Conservation (phyloP, 371 early-diverging fungal genomes). For the Lichtheimia hyalospora region DNA sequence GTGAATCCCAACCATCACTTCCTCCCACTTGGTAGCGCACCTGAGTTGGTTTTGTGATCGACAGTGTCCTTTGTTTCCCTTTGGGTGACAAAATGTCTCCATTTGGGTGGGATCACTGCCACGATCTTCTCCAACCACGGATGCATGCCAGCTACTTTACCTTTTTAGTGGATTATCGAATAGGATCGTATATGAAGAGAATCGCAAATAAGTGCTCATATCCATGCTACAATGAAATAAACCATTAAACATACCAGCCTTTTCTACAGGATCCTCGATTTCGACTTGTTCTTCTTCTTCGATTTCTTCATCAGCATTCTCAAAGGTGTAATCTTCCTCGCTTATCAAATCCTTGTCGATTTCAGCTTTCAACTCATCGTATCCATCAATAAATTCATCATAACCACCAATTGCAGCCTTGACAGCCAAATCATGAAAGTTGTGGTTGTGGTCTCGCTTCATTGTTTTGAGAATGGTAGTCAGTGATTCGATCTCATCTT, state of each 20-base stretch:
- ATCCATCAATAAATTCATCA: conserved; percentile 54
- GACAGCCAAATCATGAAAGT: conserved; percentile 79
- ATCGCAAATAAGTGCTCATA: too few species aligned
- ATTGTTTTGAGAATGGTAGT: conserved; percentile 54
- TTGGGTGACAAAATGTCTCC: conserved; percentile 8
- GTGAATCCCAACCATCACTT: too few species aligned
- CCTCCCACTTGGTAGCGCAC: background rate
- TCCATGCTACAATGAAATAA: too few species aligned
- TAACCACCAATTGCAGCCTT: conserved; percentile 62
- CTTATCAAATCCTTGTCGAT: conserved; percentile 28
- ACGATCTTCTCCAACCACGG: conserved; percentile 7
- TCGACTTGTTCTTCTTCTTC: conserved; percentile 18
- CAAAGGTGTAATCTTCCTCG: conserved; percentile 7
- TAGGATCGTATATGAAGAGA: background rate
- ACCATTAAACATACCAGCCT: conserved; percentile 13
- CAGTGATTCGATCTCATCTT: conserved; percentile 40
- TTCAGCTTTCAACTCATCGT: conserved; percentile 21
- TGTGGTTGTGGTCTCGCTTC: conserved; percentile 72
- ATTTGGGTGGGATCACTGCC: conserved; percentile 11
- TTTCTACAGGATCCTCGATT: conserved; percentile 9
- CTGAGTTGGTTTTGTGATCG: background rate
- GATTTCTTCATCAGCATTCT: conserved; percentile 9
- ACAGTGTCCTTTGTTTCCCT: background rate
- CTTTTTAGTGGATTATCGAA: conserved; percentile 2
- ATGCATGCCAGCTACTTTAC: conserved; percentile 12